Percentiles rank a stretch among this genome's conserved stretches.
Conservation (phyloP, 2,329 filamentous ascomycete genomes). For the Neonectria punicea region DNA sequence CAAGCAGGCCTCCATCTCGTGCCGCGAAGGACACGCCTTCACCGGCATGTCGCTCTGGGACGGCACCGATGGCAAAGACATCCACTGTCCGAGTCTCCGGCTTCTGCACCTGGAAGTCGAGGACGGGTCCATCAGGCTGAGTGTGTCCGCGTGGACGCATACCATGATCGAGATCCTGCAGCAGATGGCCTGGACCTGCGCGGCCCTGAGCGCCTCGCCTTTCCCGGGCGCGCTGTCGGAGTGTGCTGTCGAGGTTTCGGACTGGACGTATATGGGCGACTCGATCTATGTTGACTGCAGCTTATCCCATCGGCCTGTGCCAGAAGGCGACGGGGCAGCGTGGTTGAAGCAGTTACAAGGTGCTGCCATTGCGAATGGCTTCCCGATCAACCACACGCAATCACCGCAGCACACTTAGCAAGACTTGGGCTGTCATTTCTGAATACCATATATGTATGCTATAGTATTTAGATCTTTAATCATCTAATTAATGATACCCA, state of each 20-base stretch:
- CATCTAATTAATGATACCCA: slow-evolving; percentile 36
- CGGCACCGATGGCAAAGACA: slow-evolving; percentile 40
- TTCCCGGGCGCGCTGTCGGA: slow-evolving; percentile 47
- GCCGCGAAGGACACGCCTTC: slow-evolving; percentile 39
- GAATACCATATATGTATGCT: neutral
- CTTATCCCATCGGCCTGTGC: slow-evolving; percentile 46
- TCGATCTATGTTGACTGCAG: slow-evolving; percentile 49
- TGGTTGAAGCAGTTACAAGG: slow-evolving; percentile 47
- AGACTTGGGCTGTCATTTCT: neutral
- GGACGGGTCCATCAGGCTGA: slow-evolving; percentile 45
- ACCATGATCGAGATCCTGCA: slow-evolving; percentile 50
- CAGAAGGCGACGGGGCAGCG: slow-evolving; percentile 39
- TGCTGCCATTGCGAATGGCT: slow-evolving; percentile 48
- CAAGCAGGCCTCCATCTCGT: slow-evolving; percentile 40
- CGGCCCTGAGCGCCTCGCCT: slow-evolving; percentile 48
- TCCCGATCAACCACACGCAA: slow-evolving; percentile 42
- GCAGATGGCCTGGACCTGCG: slow-evolving; percentile 52
- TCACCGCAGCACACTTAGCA: neutral
- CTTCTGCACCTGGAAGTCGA: slow-evolving; percentile 51
- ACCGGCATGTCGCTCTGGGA: slow-evolving; percentile 52
- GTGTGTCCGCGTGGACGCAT: slow-evolving; percentile 48
- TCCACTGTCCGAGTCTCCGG: slow-evolving; percentile 45
- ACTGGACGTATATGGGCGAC: slow-evolving; percentile 48
- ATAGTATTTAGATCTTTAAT: slow-evolving; percentile 15
- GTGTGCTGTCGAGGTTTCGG: slow-evolving; percentile 44